phyloP scores from a whole-genome alignment of 495 filamentous ascomycete species.

The Penicillium salamii region DNA sequence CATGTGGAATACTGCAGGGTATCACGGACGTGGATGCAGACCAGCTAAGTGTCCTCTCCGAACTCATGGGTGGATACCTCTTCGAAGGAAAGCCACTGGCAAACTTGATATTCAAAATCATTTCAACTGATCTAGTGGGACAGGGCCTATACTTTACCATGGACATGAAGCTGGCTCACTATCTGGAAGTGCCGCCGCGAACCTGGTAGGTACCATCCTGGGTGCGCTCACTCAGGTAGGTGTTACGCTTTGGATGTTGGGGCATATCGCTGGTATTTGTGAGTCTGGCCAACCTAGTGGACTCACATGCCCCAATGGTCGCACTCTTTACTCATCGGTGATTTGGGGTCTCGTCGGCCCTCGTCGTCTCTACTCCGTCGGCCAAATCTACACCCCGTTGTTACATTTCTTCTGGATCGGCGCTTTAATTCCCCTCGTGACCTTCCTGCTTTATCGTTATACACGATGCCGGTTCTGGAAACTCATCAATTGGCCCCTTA shows the following conservation, averaged over 20 bases:
- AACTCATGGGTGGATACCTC: constrained; percentile 35
- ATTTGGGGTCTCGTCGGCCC: constrained; percentile 43
- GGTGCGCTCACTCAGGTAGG: constrained; percentile 38
- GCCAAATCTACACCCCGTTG: constrained; percentile 25
- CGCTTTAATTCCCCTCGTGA: constrained; percentile 31
- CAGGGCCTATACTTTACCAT: constrained; percentile 33
- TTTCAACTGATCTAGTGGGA: constrained; percentile 23
- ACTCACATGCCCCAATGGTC: constrained; percentile 42
- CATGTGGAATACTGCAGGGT: constrained; percentile 83
- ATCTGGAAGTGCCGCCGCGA: constrained; percentile 40
- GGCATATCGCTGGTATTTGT: constrained; percentile 37
- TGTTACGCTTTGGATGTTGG: constrained; percentile 42
- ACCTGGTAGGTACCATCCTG: constrained; percentile 37
- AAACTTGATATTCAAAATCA: constrained; percentile 34
- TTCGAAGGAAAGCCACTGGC: constrained; percentile 30
- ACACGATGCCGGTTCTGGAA: constrained; percentile 35
- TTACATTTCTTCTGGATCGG: constrained; percentile 37
- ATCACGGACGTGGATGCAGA: constrained; percentile 82
- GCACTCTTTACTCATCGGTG: constrained; percentile 39
- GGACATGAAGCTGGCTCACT: constrained; percentile 45
- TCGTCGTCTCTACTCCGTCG: constrained; percentile 20
- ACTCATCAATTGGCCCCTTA: constrained; percentile 44
- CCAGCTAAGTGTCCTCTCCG: constrained; percentile 40
- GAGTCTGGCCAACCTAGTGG: constrained; percentile 26
- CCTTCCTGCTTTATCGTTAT: constrained; percentile 31